Conservation (phyloP, 768 basidiomycete species). For the Leccinum uliginosum region DNA sequence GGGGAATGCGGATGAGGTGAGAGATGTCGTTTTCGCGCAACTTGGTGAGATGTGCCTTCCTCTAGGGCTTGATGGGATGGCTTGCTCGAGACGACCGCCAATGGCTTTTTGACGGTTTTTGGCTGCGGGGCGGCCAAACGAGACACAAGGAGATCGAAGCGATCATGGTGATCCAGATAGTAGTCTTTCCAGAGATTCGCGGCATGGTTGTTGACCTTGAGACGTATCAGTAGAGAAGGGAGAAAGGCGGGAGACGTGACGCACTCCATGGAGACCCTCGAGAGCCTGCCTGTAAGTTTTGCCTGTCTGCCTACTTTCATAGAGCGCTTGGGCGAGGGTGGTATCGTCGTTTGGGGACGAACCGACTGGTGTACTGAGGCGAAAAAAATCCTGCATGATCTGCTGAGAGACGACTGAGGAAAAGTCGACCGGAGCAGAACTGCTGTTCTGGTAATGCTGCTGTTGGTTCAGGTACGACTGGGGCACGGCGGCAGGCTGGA, state of each 20-base stretch:
- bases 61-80: constrained; percentile 6
- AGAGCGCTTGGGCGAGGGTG: constrained; percentile 47
- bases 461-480: constrained; percentile 16
- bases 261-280: constrained; percentile 63
- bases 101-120: constrained; percentile 30
- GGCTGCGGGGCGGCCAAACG: constrained; percentile 19
- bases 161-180: constrained; percentile 64
- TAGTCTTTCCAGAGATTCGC: constrained; percentile 78
- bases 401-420: constrained; percentile 44
- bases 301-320: constrained; percentile 34
- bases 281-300: constrained; percentile 60
- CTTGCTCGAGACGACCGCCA: constrained; percentile 7
- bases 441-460: constrained; percentile 22
- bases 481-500: constrained; percentile 29
- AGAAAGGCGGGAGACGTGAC: constrained; percentile 19
- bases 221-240: constrained; percentile 2
- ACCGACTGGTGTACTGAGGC: constrained; percentile 52
- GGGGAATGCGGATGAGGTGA: constrained; percentile 11
- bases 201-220: constrained; percentile 41
- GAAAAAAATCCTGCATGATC: constrained; percentile 52
- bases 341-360: constrained; percentile 50
- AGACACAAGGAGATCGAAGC: constrained; percentile 43
- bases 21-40: constrained; percentile 35
- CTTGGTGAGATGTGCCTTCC: constrained; percentile 18
- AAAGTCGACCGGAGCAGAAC: constrained; percentile 25